Percentiles rank a stretch among this genome's conserved stretches.
Conservation (phyloP, 371 early-diverging fungal genomes). For the Mucor mucedo region DNA sequence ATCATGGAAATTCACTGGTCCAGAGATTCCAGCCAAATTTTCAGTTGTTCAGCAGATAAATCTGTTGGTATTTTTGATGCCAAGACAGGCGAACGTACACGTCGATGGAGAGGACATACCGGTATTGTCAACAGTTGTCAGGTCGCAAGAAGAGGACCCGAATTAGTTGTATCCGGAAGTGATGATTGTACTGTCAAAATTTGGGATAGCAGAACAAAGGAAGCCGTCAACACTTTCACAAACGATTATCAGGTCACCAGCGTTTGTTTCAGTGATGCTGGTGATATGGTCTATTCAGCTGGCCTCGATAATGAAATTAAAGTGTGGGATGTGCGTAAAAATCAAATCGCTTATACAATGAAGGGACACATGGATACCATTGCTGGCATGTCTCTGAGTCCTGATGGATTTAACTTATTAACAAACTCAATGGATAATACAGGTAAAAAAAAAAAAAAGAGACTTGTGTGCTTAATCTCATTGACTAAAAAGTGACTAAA, state of each 20-base stretch:
- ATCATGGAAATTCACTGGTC: conserved; percentile 93
- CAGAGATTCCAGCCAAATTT: conserved; percentile 74
- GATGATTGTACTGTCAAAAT: conserved; percentile 80
- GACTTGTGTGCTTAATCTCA: too few species aligned
- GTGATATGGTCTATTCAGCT: conserved; percentile 83
- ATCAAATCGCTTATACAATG: conserved; percentile 67
- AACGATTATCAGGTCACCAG: conserved; percentile 83
- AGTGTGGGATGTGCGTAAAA: conserved; percentile 89
- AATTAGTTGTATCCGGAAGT: conserved; percentile 73
- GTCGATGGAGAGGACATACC: conserved; percentile 78
- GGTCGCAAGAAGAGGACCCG: conserved; percentile 66
- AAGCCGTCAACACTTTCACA: conserved; percentile 73
- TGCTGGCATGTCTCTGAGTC: conserved; percentile 84
- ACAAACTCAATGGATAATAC: conserved; percentile 94
- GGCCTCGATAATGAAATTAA: conserved; percentile 91
- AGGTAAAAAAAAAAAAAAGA: conserved; percentile 57
- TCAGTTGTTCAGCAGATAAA: conserved; percentile 76
- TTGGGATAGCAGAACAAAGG: conserved; percentile 81
- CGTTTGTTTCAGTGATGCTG: conserved; percentile 78
- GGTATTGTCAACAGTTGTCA: conserved; percentile 77
- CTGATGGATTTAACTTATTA: conserved; percentile 82
- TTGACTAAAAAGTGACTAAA: too few species aligned
- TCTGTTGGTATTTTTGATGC: conserved; percentile 84
- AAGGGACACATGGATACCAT: conserved; percentile 90
- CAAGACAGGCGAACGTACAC: conserved; percentile 73